phyloP scores from a whole-genome alignment of 352 stramenopile genomes.

The Globisporangium heterothallicum region DNA sequence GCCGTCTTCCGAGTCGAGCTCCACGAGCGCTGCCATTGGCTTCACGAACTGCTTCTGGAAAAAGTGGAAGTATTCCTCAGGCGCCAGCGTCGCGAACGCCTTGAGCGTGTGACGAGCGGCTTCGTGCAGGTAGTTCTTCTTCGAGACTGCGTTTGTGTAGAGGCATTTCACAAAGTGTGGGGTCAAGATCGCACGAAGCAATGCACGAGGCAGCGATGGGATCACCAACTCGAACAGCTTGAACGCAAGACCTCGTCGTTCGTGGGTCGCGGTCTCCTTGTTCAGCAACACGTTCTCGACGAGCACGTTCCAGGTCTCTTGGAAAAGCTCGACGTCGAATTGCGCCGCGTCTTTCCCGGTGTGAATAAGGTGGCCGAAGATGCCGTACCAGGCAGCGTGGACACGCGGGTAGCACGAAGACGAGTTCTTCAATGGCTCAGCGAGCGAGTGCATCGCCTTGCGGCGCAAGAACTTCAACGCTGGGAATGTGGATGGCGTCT shows the following conservation, averaged over 20 bases:
- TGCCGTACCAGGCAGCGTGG: constrained; percentile 68
- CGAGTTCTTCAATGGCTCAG: constrained; percentile 59
- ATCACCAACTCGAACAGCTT: constrained; percentile 82
- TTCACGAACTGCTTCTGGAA: constrained; percentile 63
- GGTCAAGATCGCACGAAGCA: constrained; percentile 63
- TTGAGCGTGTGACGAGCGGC: constrained; percentile 66
- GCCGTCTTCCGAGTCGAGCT: constrained; percentile 25
- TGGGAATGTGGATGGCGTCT: constrained; percentile 31
- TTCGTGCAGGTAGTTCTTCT: constrained; percentile 81
- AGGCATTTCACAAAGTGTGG: constrained; percentile 78
- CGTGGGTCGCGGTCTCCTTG: constrained; percentile 49
- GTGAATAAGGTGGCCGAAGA: constrained; percentile 74
- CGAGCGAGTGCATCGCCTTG: constrained; percentile 57
- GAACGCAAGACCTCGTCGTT: constrained; percentile 68
- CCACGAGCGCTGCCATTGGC: constrained; percentile 55
- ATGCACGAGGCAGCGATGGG: constrained; percentile 34
- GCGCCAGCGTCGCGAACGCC: constrained; percentile 40
- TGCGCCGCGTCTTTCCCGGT: constrained; percentile 23
- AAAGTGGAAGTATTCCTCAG: constrained; percentile 67
- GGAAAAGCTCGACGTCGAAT: constrained; percentile 61
- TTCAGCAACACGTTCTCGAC: constrained; percentile 73
- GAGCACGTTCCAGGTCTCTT: constrained; percentile 75
- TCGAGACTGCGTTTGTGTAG: constrained; percentile 74
- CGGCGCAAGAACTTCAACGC: constrained; percentile 42
- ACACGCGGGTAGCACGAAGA: constrained; percentile 71